Conservation (phyloP, 2,329 filamentous ascomycete genomes). For the Penicillium corylophilum region DNA sequence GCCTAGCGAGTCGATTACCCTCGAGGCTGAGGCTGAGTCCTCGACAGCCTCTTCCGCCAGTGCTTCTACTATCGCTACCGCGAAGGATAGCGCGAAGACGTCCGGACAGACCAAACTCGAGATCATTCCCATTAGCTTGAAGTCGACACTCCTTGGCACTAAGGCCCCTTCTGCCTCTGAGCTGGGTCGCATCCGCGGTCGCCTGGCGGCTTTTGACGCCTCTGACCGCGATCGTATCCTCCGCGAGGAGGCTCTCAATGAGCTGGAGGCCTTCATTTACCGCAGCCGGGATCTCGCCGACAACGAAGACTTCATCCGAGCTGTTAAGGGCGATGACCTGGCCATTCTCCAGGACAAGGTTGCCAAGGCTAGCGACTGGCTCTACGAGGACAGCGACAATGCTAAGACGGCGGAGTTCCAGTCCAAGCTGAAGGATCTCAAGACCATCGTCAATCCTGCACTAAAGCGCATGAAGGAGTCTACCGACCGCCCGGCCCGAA, state of each 20-base stretch:
- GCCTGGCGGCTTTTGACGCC: constrained; percentile 77
- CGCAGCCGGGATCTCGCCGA: constrained; percentile 79
- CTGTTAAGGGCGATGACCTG: constrained; percentile 68
- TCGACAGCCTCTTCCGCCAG: constrained; percentile 45
- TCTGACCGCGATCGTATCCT: constrained; percentile 76
- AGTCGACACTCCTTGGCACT: constrained; percentile 47
- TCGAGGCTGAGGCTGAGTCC: constrained; percentile 49
- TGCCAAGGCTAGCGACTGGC: constrained; percentile 76
- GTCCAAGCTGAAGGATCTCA: constrained; percentile 72
- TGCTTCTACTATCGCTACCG: constrained; percentile 51
- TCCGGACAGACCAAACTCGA: constrained; percentile 49
- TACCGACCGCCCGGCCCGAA: constrained; percentile 65
- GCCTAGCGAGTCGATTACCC: constrained; percentile 49
- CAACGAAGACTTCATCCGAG: constrained; percentile 69
- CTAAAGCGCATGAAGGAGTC: constrained; percentile 73
- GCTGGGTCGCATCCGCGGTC: constrained; percentile 60
- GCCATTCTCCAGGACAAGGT: constrained; percentile 66
- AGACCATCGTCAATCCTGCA: constrained; percentile 74
- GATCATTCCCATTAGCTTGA: constrained; percentile 53
- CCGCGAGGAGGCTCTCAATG: constrained; percentile 85
- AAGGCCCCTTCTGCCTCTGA: constrained; percentile 36
- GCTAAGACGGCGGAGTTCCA: constrained; percentile 74
- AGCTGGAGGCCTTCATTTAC: constrained; percentile 92
- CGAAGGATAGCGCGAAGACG: constrained; percentile 44
- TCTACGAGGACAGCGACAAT: constrained; percentile 79